A percentile compares a stretch with the other conserved stretches of the same genome.
Conservation (phyloP, 345 rosid species). For the Syzygium jambos region DNA sequence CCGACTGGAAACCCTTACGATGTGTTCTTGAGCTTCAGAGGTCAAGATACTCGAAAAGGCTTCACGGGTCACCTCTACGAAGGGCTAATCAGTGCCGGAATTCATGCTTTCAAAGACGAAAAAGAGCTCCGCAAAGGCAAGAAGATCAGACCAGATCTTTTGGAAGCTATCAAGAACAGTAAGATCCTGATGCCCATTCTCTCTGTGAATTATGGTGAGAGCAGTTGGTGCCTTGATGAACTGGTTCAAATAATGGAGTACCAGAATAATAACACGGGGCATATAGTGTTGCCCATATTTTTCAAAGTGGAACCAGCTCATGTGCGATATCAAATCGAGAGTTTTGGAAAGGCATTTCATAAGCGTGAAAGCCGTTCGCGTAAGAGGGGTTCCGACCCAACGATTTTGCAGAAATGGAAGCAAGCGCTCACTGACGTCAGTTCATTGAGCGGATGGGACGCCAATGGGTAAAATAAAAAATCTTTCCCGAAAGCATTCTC, state of each 20-base stretch:
- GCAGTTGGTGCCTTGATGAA: background rate
- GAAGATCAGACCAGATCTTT: background rate
- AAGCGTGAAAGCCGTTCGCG: background rate
- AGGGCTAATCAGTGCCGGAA: background rate
- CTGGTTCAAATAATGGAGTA: background rate
- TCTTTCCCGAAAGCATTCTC: background rate
- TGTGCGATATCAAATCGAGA: background rate
- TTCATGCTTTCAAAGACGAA: background rate
- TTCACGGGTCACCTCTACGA: background rate
- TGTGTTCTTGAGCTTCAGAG: background rate
- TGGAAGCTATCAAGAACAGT: background rate
- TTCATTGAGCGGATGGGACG: background rate
- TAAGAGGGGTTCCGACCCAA: background rate
- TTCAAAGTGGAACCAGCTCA: background rate
- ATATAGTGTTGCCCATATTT: background rate
- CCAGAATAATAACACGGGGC: background rate
- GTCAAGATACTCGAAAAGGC: rapidly evolving
- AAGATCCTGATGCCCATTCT: background rate
- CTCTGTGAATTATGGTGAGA: background rate
- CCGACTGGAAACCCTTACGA: background rate
- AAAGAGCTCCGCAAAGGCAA: background rate
- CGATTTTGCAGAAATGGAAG: background rate
- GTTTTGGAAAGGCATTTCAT: background rate
- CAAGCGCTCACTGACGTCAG: background rate
- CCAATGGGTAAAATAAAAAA: background rate